Base-by-base conservation (phyloP, 2,329 filamentous ascomycete species). In the Ascosphaera aggregata region DNA sequence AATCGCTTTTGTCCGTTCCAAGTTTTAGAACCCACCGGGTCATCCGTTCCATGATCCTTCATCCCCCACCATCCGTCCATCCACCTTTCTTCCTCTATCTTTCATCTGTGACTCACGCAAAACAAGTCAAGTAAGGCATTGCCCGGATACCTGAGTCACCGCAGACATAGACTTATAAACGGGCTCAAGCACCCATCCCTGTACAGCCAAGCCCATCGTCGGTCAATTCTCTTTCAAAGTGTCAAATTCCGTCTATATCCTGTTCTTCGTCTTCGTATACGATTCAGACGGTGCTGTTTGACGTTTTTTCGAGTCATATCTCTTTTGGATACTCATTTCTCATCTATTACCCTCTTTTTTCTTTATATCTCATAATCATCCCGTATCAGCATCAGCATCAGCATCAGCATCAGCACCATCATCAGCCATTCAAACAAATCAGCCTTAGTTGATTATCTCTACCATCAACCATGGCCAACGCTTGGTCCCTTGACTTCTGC, bases 401-500 rank as follows among this genome's bases (percentile, higher is more conserved):
- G 22, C 11, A 27, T 27, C 11, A 27, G 22, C 22, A 27, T 27
- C 22, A 7, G 11, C 22, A 5, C 22, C 5, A 27, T 27, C 22
- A 11, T 11, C 11, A 7, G 11, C 22, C 22, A 27, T 27, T 27
- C 11, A 11, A 27, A 27, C 22, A 11, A 27, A 27, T 5, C 22
- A 27, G 7, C 11, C 22, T 7, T 27, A 35, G 5, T 35, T 20
- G 11, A 36, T 20, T 36, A 17, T 11, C 11, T 16, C 34, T 9
- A 36, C 17, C 16, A 3, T 18, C 8, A 18, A 30, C 34, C 27
- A 58, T 58, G 54, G 49, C 55, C 17, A 54, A 53, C 17, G 51
- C 51, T 52, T 93, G 85, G 82, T 80, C 80, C 50, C 80, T 79
- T 58, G 77, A 91, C 60, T 93, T 82, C 70, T 94, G 85, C 67